phyloP scores from a whole-genome alignment of 2,329 filamentous ascomycete genomes.

The Epichloe festucae region DNA sequence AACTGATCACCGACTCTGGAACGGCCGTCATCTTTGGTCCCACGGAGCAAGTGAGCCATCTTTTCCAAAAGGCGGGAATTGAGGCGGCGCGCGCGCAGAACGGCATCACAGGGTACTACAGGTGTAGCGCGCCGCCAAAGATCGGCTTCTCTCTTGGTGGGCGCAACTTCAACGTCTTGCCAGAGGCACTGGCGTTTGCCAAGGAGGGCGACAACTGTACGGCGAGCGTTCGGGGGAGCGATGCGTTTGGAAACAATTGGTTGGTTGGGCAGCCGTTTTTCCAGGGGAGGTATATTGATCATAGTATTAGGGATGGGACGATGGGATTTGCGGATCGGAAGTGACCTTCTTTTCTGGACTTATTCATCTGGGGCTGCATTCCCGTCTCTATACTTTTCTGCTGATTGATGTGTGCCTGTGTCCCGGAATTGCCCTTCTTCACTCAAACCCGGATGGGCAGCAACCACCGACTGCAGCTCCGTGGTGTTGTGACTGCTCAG shows the following conservation, averaged over 20 bases:
- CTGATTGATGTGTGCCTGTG: no score
- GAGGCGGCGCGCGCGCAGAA: constrained; percentile 2
- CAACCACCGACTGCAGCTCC: no score
- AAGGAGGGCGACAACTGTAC: constrained; percentile 10
- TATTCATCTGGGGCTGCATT: no score
- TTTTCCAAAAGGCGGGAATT: constrained; percentile 9
- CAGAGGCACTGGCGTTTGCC: constrained; percentile 8
- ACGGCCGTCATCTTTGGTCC: constrained; percentile 11
- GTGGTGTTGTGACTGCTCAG: no score
- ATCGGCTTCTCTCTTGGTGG: constrained; percentile 9
- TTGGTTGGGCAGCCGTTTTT: constrained; percentile 13
- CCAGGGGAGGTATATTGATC: constrained; percentile 12
- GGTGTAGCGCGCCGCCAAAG: constrained; percentile 6
- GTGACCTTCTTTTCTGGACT: not conserved
- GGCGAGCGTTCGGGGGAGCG: constrained; percentile 7
- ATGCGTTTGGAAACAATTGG: constrained; percentile 8
- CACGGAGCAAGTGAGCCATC: constrained; percentile 1
- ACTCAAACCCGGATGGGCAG: no score
- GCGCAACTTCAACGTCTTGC: constrained; percentile 9
- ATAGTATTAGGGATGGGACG: constrained; percentile 7
- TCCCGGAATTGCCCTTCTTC: no score
- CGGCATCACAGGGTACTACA: constrained; percentile 9
- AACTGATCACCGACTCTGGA: constrained; percentile 9
- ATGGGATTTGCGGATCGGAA: constrained; percentile 9
- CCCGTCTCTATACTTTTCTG: no score